A percentile compares a stretch with the other conserved stretches of the same genome.
These are phyloP conservation scores for Beta macrorhiza DNA, from an alignment of 179 eudicot species.

Conservation along the genomic window DNA sequence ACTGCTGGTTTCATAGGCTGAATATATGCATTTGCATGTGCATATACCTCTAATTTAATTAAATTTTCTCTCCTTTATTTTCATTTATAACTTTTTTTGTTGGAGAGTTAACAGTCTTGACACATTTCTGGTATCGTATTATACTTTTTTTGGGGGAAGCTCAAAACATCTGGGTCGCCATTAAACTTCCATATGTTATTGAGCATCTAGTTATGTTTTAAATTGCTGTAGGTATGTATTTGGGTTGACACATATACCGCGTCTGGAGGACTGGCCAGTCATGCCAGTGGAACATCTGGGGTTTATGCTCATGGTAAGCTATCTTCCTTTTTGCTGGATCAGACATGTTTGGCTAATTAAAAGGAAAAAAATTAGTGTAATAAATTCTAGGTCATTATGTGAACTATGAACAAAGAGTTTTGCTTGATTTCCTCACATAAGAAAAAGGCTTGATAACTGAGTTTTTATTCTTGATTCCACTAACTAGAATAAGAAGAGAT, in stretches of 20 bases:
- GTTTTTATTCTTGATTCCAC: background rate
- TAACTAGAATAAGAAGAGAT: background rate
- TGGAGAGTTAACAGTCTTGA: background rate
- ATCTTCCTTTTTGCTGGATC: background rate
- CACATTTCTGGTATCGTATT: background rate
- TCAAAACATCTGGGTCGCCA: background rate
- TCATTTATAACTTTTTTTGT: background rate
- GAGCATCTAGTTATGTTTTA: constrained; percentile 1
- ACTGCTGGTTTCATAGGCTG: background rate
- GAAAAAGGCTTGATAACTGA: background rate
- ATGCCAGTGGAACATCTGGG: constrained; percentile 53
- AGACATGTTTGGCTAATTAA: background rate
- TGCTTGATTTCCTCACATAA: too few relatives aligned
- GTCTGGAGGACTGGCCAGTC: constrained; percentile 57
- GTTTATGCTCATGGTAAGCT: constrained; percentile 49
- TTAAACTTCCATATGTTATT: background rate
- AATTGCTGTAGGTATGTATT: constrained; percentile 43
- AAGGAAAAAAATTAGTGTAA: background rate
- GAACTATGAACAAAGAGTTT: background rate
- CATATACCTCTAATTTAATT: background rate
- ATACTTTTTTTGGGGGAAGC: background rate
- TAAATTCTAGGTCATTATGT: background rate
- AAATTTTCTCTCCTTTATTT: background rate
- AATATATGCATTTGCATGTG: background rate
- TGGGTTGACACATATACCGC: constrained; percentile 53